These are phyloP conservation scores for Angomonas deanei DNA, from an alignment of 208 protist species.

Conservation along the genomic window DNA sequence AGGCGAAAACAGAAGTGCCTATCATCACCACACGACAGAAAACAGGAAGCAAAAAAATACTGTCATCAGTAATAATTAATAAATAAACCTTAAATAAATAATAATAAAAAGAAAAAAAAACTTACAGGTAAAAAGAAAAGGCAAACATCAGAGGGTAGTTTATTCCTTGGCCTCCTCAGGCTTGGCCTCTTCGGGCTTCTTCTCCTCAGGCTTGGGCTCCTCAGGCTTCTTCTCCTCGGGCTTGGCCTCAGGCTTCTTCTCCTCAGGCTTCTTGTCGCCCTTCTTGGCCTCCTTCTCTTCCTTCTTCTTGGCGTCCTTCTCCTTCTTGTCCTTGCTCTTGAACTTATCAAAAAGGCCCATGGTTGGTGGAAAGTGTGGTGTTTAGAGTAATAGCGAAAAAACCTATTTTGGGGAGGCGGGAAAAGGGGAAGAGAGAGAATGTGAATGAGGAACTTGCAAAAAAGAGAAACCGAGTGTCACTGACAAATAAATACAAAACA, in stretches of 20 bases:
- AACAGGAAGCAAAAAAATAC: neutral
- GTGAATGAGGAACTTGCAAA: neutral
- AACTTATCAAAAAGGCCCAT: neutral
- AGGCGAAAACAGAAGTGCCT: no score
- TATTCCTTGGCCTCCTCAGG: no score
- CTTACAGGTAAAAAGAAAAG: neutral
- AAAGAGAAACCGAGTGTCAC: no score
- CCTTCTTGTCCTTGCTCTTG: no score
- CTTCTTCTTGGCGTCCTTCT: neutral
- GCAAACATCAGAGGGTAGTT: no score
- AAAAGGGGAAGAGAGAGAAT: neutral
- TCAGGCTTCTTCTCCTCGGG: neutral
- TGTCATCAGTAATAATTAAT: neutral
- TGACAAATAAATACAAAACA: no score
- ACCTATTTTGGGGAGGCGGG: neutral
- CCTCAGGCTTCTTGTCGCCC: neutral
- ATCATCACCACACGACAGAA: no score
- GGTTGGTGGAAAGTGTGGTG: neutral
- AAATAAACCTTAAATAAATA: neutral
- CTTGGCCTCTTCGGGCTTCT: neutral
- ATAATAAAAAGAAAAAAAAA: neutral
- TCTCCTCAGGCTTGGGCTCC: neutral
- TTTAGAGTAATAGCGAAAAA: neutral
- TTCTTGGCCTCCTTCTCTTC: neutral
- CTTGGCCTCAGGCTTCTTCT: neutral